Evolutionary conservation across 2,329 filamentous ascomycete genomes (phyloP).

Genomic region (Cercospora citrullina): DNA sequence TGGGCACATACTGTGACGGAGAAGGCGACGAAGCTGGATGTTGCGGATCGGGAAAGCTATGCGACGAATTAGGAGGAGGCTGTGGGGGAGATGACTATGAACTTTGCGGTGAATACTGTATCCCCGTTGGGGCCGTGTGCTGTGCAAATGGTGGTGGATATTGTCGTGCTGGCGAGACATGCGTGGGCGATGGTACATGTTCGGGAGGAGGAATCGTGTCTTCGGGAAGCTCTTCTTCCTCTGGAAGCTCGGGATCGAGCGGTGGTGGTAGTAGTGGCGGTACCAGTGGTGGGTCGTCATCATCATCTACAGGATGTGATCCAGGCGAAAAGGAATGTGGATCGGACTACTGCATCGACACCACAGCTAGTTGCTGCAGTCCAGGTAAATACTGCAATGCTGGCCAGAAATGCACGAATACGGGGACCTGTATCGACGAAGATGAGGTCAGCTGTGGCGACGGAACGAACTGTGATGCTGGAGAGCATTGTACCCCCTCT

Average conservation of each 20-base stretch:
- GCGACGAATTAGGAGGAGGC: neutral
- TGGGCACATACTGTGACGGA: neutral
- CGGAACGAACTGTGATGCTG: neutral
- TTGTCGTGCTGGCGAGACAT: neutral
- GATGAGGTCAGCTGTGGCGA: neutral
- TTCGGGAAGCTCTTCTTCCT: neutral
- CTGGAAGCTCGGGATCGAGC: neutral
- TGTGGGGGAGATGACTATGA: neutral
- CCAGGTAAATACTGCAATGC: neutral
- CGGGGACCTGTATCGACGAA: neutral
- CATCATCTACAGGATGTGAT: neutral
- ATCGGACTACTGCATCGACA: neutral
- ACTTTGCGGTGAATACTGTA: neutral
- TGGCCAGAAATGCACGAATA: neutral
- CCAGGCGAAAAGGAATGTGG: neutral
- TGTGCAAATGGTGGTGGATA: neutral
- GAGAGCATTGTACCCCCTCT: neutral
- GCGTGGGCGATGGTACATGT: neutral
- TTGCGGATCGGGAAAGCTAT: neutral
- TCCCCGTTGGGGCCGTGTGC: neutral
- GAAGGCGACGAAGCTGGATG: neutral
- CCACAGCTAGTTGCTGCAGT: neutral
- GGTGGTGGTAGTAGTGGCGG: neutral
- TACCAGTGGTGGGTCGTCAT: neutral
- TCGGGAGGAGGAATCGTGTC: neutral